phyloP scores from a whole-genome alignment of 306 rosid species.

The Albizia julibrissin region DNA sequence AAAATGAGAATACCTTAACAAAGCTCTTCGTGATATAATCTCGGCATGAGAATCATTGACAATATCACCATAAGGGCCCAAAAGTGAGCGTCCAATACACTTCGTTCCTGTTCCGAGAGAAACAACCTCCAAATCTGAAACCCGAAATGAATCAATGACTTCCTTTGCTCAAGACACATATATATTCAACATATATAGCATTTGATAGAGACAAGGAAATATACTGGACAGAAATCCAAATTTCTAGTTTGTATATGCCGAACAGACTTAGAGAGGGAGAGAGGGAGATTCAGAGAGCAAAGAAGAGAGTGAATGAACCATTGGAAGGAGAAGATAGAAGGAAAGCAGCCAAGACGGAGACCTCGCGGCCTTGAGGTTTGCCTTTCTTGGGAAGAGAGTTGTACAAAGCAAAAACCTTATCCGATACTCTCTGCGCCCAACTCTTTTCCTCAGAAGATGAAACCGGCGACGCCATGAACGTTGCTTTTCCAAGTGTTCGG shows the following conservation, averaged over 20 bases:
- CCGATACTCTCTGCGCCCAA: constrained; percentile 56
- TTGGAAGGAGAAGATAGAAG: constrained; percentile 79
- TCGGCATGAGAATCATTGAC: constrained; percentile 95
- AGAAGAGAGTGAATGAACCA: constrained; percentile 41
- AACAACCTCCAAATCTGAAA: constrained; percentile 69
- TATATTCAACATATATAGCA: neutral
- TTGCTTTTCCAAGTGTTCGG: neutral
- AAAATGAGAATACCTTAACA: constrained; percentile 57
- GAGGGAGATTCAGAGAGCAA: neutral
- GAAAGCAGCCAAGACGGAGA: constrained; percentile 81
- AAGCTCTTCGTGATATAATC: constrained; percentile 76
- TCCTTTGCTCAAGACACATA: neutral
- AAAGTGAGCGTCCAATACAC: constrained; percentile 78
- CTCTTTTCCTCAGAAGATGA: constrained; percentile 30
- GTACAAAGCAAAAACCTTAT: constrained; percentile 60
- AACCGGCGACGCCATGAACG: constrained; percentile 43
- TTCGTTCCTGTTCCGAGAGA: constrained; percentile 93
- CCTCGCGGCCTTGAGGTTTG: constrained; percentile 89
- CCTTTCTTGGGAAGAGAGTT: constrained; percentile 81
- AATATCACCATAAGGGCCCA: constrained; percentile 68
- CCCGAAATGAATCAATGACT: constrained; percentile 4
- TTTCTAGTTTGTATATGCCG: neutral
- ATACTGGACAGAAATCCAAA: constrained; percentile 18
- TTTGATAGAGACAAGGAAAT: neutral
- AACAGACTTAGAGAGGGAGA: neutral